phyloP scores from a whole-genome alignment of 2,329 filamentous ascomycete genomes.

The Aspergillus flavus region DNA sequence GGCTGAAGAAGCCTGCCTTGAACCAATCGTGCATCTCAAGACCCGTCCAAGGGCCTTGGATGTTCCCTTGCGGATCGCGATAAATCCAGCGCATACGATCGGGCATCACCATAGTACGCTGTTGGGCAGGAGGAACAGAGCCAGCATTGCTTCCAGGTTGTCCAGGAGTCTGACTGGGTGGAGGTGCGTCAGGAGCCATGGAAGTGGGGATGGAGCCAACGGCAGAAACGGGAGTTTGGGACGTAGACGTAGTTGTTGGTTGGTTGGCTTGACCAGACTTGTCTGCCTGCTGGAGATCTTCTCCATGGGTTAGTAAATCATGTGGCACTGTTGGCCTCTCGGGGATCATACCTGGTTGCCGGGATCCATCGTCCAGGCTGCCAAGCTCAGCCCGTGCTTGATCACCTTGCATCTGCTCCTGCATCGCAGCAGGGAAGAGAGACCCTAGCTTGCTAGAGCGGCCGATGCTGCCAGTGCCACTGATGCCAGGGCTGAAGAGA shows the following conservation, averaged over 20 bases:
- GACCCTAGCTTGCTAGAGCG: conserved; percentile 82
- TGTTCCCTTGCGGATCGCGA: conserved; percentile 86
- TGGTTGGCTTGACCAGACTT: conserved; percentile 33
- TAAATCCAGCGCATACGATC: conserved; percentile 99
- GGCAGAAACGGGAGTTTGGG: conserved; percentile 41
- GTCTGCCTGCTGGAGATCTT: conserved; percentile 32
- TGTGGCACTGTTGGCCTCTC: not conserved
- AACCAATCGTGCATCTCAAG: conserved; percentile 99
- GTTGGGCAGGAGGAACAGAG: conserved; percentile 69
- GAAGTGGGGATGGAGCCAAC: conserved; percentile 35
- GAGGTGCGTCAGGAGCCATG: conserved; percentile 34
- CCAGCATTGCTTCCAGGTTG: conserved; percentile 51
- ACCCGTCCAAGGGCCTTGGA: conserved; percentile 93
- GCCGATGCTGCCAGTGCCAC: conserved; percentile 66
- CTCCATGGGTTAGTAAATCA: conserved; percentile 3
- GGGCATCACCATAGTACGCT: conserved; percentile 96
- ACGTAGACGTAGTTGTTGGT: conserved; percentile 34
- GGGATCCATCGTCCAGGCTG: conserved; percentile 57
- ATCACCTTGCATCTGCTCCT: conserved; percentile 78
- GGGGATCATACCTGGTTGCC: conserved; percentile 56
- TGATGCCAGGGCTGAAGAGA: conserved; percentile 66
- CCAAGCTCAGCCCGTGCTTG: conserved; percentile 64
- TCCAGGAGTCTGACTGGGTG: conserved; percentile 38
- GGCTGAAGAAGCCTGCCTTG: conserved; percentile 95
- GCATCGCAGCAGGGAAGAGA: conserved; percentile 85